A percentile compares a stretch with the other conserved stretches of the same genome.
Evolutionary conservation across 441 rosid species (phyloP).

Genomic region (Bocquillonia castaneifolia): DNA sequence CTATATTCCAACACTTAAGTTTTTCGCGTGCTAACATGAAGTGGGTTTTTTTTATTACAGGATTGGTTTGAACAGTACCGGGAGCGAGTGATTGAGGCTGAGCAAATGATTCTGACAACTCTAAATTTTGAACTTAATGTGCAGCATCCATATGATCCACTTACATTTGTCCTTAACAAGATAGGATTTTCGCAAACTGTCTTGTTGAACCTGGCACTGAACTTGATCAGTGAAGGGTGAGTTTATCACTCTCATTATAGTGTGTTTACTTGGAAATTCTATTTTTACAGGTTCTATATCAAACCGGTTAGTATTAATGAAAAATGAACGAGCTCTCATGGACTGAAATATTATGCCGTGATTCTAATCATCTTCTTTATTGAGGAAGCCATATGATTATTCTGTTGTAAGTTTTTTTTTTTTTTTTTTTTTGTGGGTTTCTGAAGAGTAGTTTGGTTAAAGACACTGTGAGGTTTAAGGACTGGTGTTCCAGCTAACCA

Average conservation of each 20-base stretch:
- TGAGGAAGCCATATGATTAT: slow-evolving; percentile 30
- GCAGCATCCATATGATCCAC: slow-evolving; percentile 70
- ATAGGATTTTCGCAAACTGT: slow-evolving; percentile 62
- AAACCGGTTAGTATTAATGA: slow-evolving; percentile 23
- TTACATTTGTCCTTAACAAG: slow-evolving; percentile 55
- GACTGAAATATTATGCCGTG: slow-evolving; percentile 12
- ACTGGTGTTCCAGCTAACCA: slow-evolving; percentile 22
- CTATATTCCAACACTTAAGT: neutral
- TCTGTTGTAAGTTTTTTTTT: slow-evolving; percentile 8
- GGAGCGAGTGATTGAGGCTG: slow-evolving; percentile 63
- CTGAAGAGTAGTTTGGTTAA: slow-evolving; percentile 21
- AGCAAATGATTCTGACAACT: slow-evolving; percentile 69
- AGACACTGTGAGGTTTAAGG: slow-evolving; percentile 23
- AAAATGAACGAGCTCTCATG: slow-evolving; percentile 17
- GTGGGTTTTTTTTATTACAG: slow-evolving; percentile 35
- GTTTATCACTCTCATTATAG: slow-evolving; percentile 23
- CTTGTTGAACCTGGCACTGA: slow-evolving; percentile 70
- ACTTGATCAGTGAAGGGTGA: slow-evolving; percentile 80
- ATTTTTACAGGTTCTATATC: slow-evolving; percentile 22
- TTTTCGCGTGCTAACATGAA: slow-evolving; percentile 18
- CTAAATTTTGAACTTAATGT: slow-evolving; percentile 72
- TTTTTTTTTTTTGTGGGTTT: too few relatives aligned
- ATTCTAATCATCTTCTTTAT: slow-evolving; percentile 25
- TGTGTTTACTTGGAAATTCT: slow-evolving; percentile 13
- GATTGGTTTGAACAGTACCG: slow-evolving; percentile 81